Base-by-base conservation (phyloP, 257 asterid species). In the Plectranthus barbatus region DNA sequence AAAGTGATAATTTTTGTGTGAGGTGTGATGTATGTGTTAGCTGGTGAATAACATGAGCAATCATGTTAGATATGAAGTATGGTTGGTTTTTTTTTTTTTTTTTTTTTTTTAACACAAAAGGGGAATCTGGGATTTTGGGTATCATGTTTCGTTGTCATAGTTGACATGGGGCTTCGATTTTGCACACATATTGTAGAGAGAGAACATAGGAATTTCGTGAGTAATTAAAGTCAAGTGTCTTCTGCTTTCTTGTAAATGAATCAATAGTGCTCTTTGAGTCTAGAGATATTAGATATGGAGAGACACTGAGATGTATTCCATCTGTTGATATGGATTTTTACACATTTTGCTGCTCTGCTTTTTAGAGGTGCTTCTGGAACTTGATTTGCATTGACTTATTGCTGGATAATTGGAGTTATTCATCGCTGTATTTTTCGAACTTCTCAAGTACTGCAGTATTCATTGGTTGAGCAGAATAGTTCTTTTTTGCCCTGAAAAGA, bases 191-290 rank as follows among this genome's bases (percentile, higher is more conserved):
- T 50, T 17, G 8, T 46, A 60, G 36, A 24, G 14, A 53, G 36
- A 20, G 37, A 61, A 61, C 57, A 52, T 62, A 19, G 66, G 61
- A 55, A 36, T 7, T 54, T 54, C 46, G 36, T n/a, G n/a, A n/a
- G n/a, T n/a, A n/a, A n/a, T n/a, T n/a, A n/a, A n/a, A n/a, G n/a
- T n/a, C n/a, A n/a, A 15, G 33, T 7, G 33, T 13, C 55, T 40
- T 33, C 42, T 15, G 23, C 14, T 40, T 56, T 39, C 20, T 55
- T 41, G 49, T 34, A 36, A 24, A 24, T 51, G 20, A 31, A 50
- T 59, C 24, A 26, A 36, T n/a, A 33, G 23, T 59, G 18, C 11
- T 18, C 52, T 36, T 41, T 40, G 3, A 44, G 10, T n/a, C n/a
- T n/a, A n/a, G n/a, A n/a, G n/a, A n/a, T n/a, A n/a, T n/a, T n/a